Conservation (phyloP, 169 alveolate genomes). For the Plasmodium vinckei region DNA sequence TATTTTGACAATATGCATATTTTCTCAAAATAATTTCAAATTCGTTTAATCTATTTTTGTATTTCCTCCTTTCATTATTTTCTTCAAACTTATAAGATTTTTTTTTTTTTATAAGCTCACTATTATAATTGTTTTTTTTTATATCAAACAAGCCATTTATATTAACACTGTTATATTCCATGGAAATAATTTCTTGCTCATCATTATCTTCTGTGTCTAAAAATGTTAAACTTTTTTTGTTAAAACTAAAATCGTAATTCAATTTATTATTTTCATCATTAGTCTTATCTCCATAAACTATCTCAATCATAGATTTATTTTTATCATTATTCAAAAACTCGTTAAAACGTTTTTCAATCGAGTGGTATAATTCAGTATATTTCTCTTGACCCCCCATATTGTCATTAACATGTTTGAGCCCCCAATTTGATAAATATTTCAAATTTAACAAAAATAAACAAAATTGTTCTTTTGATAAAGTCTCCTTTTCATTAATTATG, state of each 20-base stretch:
- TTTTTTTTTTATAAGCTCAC: background rate
- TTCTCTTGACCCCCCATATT: too few species aligned
- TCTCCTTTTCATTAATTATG: slow-evolving; percentile 18
- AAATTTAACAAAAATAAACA: slow-evolving; percentile 28
- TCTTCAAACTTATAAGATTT: background rate
- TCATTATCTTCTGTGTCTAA: slow-evolving; percentile 65
- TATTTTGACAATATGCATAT: slow-evolving; percentile 62
- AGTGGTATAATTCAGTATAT: too few species aligned
- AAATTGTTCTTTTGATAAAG: slow-evolving; percentile 11
- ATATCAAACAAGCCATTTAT: slow-evolving; percentile 20
- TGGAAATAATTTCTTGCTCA: slow-evolving; percentile 45
- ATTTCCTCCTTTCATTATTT: background rate
- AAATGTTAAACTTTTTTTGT: slow-evolving; percentile 27
- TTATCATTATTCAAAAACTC: background rate
- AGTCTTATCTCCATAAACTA: background rate
- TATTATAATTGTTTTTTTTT: background rate
- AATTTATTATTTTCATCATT: background rate
- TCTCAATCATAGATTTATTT: background rate
- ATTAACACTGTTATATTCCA: slow-evolving; percentile 54
- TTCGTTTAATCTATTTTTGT: slow-evolving; percentile 16
- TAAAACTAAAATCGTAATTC: slow-evolving; percentile 43
- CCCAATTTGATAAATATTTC: slow-evolving; percentile 9
- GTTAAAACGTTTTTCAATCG: too few species aligned
- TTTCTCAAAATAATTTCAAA: slow-evolving; percentile 71
- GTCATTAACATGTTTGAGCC: too few species aligned